These are phyloP conservation scores for Coemansia sp. DNA, from an alignment of 192 early-diverging fungal species.

Conservation along the genomic window DNA sequence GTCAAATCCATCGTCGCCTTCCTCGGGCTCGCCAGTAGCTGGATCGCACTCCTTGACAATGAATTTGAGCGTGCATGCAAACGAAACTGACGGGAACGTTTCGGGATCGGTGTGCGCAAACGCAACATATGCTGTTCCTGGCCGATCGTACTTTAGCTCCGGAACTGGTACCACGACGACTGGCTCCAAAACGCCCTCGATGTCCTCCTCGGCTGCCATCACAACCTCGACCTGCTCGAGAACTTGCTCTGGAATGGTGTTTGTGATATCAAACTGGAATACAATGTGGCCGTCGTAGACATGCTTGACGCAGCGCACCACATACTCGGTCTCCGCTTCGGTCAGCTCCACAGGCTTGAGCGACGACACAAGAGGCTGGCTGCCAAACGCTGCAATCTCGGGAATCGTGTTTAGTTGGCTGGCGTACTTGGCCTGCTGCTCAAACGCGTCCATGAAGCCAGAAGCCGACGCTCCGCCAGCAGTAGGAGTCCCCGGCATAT, in stretches of 20 bases:
- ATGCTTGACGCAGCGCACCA: slow-evolving; percentile 89
- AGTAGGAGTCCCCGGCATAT: slow-evolving; percentile 6
- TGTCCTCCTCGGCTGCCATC: slow-evolving; percentile 73
- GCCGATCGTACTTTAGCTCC: slow-evolving; percentile 74
- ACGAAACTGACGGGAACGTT: slow-evolving; percentile 55
- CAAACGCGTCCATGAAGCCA: slow-evolving; percentile 32
- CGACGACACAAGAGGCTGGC: slow-evolving; percentile 73
- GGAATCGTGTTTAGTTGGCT: slow-evolving; percentile 77
- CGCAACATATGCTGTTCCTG: slow-evolving; percentile 81
- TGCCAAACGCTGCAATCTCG: slow-evolving; percentile 79
- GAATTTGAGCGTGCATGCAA: slow-evolving; percentile 86
- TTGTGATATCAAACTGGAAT: slow-evolving; percentile 94
- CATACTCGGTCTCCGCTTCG: slow-evolving; percentile 95
- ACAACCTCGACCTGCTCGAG: slow-evolving; percentile 87
- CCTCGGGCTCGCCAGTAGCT: slow-evolving; percentile 78
- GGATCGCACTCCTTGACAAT: slow-evolving; percentile 96
- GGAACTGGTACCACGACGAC: slow-evolving; percentile 70
- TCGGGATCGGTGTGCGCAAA: slow-evolving; percentile 65
- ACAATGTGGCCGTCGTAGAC: slow-evolving; percentile 88
- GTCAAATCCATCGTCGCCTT: slow-evolving; percentile 87
- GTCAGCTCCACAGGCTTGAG: slow-evolving; percentile 74
- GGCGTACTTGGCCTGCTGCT: slow-evolving; percentile 73
- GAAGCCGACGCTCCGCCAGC: slow-evolving; percentile 14
- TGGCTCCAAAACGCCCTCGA: slow-evolving; percentile 60
- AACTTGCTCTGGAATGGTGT: slow-evolving; percentile 91